phyloP scores from a whole-genome alignment of 371 early-diverging fungal species.

The Lichtheimia ramosa region DNA sequence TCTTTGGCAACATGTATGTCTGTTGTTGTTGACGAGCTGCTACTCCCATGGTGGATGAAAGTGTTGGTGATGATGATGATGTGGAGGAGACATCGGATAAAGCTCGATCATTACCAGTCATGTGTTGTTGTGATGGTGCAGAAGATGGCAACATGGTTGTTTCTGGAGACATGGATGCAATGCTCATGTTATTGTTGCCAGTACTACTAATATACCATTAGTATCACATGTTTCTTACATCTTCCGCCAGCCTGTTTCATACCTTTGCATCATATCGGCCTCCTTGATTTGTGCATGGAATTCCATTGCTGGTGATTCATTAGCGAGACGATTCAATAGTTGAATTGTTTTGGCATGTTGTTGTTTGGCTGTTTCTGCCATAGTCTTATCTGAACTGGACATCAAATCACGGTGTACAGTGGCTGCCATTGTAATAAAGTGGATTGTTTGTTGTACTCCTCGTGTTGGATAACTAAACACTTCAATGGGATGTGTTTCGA shows the following conservation, averaged over 20 bases:
- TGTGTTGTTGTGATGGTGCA: neutral
- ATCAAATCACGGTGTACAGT: constrained; percentile 42
- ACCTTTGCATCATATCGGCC: constrained; percentile 23
- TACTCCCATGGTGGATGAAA: constrained; percentile 3
- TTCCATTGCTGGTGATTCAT: constrained; percentile 32
- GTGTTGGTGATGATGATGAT: constrained; percentile 20
- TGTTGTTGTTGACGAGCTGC: constrained; percentile 6
- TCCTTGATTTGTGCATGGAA: constrained; percentile 24
- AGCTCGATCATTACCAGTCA: neutral
- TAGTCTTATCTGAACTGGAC: constrained; percentile 6
- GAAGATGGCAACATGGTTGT: constrained; percentile 3
- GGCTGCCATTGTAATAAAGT: constrained; percentile 37
- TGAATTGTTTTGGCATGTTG: constrained; percentile 24
- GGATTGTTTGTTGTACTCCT: constrained; percentile 46
- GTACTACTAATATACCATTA: constrained; percentile 1
- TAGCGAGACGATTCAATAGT: constrained; percentile 24
- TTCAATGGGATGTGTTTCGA: constrained; percentile 21
- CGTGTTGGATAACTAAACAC: constrained; percentile 32
- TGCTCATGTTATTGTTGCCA: neutral
- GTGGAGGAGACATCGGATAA: constrained; percentile 18
- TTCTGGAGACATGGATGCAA: constrained; percentile 6
- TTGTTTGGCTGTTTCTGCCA: constrained; percentile 18
- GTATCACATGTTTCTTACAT: neutral
- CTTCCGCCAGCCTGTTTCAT: constrained; percentile 7
- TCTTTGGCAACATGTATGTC: constrained; percentile 1